phyloP scores from a whole-genome alignment of 495 filamentous ascomycete genomes.

The Neurospora sp. region DNA sequence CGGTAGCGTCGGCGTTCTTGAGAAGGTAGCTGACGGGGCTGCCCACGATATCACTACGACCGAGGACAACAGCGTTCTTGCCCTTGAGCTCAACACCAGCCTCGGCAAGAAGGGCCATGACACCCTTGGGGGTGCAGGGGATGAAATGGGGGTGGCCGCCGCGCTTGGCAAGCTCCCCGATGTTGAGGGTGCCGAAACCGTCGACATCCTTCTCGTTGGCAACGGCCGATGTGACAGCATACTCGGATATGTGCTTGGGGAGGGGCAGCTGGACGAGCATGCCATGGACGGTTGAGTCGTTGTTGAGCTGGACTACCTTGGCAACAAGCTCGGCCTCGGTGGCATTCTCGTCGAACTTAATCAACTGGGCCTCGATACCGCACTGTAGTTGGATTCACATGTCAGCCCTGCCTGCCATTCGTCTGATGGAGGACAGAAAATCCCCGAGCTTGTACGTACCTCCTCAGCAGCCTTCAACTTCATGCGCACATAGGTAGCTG shows the following conservation, averaged over 20 bases:
- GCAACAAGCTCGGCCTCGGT: constrained; percentile 80
- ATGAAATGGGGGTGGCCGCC: constrained; percentile 79
- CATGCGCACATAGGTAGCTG: constrained; percentile 98
- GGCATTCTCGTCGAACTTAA: constrained; percentile 71
- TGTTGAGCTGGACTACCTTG: constrained; percentile 70
- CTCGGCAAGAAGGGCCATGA: constrained; percentile 84
- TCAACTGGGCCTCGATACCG: constrained; percentile 76
- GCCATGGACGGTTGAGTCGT: constrained; percentile 78
- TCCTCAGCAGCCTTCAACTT: constrained; percentile 95
- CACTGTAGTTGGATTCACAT: constrained; percentile 41
- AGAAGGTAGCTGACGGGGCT: constrained; percentile 92
- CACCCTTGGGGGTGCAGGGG: constrained; percentile 93
- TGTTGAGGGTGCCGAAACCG: constrained; percentile 87
- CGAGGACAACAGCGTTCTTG: constrained; percentile 91
- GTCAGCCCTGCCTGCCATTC: not conserved
- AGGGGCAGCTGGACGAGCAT: constrained; percentile 91
- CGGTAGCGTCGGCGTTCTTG: constrained; percentile 91
- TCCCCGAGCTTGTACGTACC: constrained; percentile 36
- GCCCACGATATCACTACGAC: constrained; percentile 93
- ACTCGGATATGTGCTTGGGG: constrained; percentile 80
- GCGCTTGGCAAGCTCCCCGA: constrained; percentile 91
- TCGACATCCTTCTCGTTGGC: constrained; percentile 95
- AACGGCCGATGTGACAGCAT: constrained; percentile 79
- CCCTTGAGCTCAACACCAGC: constrained; percentile 73
- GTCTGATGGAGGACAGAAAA: not conserved